phyloP scores from a whole-genome alignment of 257 asterid genomes.

The Jaltomata sinuosa region DNA sequence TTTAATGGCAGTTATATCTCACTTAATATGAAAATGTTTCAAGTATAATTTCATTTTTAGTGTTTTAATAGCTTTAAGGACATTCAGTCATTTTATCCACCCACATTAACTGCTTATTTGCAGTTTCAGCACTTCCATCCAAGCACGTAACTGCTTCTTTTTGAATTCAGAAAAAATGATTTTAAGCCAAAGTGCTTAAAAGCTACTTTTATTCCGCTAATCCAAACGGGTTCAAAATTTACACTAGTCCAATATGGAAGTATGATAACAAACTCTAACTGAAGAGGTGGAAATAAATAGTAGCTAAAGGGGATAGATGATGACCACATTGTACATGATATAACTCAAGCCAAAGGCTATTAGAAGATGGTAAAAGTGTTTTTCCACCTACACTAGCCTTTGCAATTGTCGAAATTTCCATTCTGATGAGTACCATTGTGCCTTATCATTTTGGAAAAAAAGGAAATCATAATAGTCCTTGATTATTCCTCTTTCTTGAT shows the following conservation, averaged over 20 bases:
- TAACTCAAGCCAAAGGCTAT: neutral
- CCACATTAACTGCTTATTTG: too few relatives aligned
- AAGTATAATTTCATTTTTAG: too few relatives aligned
- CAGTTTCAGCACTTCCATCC: too few relatives aligned
- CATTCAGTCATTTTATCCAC: too few relatives aligned
- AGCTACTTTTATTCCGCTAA: too few relatives aligned
- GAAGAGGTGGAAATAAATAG: neutral
- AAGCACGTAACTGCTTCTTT: too few relatives aligned
- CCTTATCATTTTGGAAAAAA: neutral
- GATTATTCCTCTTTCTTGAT: neutral
- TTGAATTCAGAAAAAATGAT: too few relatives aligned
- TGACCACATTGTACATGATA: neutral
- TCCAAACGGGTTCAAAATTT: too few relatives aligned
- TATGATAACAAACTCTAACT: neutral
- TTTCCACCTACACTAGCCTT: neutral
- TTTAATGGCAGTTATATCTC: too few relatives aligned
- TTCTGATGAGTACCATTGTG: neutral
- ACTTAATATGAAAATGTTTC: too few relatives aligned
- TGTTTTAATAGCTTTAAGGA: too few relatives aligned
- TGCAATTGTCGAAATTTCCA: neutral
- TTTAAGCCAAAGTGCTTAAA: too few relatives aligned
- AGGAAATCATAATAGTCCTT: neutral
- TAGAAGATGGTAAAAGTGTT: neutral
- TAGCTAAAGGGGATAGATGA: neutral
- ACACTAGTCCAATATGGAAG: neutral